phyloP scores from a whole-genome alignment of 1,139 yeast species.

The Magnusiomyces tetraspermus region DNA sequence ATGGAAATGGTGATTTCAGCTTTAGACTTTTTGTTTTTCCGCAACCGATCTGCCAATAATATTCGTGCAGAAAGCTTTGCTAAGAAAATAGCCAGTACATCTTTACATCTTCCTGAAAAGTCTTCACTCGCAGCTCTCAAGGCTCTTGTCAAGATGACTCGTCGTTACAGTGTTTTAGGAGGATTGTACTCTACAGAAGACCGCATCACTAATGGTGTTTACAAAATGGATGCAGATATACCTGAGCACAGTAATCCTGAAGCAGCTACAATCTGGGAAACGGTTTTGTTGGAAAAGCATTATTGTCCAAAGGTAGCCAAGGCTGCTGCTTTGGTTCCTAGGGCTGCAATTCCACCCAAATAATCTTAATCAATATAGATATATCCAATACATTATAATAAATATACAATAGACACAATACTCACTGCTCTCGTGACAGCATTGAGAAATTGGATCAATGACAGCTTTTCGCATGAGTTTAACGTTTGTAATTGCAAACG shows the following conservation, averaged over 20 bases:
- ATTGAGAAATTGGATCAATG: too few relatives aligned
- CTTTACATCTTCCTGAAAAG: slow-evolving; percentile 79
- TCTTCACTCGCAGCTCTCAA: slow-evolving; percentile 69
- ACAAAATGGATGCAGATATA: slow-evolving; percentile 49
- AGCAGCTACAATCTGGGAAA: slow-evolving; percentile 88
- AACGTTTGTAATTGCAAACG: too few relatives aligned
- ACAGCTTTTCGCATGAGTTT: too few relatives aligned
- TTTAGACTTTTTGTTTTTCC: slow-evolving; percentile 72
- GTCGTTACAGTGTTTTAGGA: slow-evolving; percentile 53
- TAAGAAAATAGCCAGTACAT: slow-evolving; percentile 59
- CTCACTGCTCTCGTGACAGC: too few relatives aligned
- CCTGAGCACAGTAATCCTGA: slow-evolving; percentile 75
- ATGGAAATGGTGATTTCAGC: slow-evolving; percentile 73
- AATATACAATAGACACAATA: too few relatives aligned
- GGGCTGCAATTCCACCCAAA: slow-evolving; percentile 10
- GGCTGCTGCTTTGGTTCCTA: slow-evolving; percentile 35
- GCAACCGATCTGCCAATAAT: slow-evolving; percentile 61
- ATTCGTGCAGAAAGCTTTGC: slow-evolving; percentile 74
- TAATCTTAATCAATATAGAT: too few relatives aligned
- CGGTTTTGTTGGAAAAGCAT: slow-evolving; percentile 65
- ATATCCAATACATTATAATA: too few relatives aligned
- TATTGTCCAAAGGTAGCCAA: slow-evolving; percentile 68
- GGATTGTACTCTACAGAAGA: slow-evolving; percentile 85
- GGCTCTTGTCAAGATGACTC: slow-evolving; percentile 65
- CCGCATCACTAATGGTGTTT: slow-evolving; percentile 66